These are phyloP conservation scores for Moesziomyces sp. DNA, from an alignment of 1,284 basidiomycete genomes.

Conservation along the genomic window DNA sequence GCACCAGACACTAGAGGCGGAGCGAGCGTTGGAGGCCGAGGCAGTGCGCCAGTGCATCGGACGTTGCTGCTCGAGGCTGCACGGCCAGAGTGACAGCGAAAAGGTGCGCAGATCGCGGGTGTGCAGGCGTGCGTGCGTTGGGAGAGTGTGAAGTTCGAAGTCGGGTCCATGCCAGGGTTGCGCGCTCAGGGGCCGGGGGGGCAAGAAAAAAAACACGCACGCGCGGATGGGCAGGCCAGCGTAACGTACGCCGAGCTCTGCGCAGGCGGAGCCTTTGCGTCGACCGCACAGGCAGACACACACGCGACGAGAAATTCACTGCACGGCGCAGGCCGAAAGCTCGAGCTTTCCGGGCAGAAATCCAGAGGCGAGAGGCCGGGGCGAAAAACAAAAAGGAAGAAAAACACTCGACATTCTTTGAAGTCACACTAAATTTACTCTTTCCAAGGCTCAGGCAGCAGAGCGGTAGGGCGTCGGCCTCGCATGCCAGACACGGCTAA, in stretches of 20 bases:
- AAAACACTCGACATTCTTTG: background rate
- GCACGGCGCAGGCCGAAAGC: background rate
- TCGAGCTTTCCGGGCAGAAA: background rate
- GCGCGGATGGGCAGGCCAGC: background rate
- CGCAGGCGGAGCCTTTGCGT: background rate
- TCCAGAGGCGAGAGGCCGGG: too few species aligned
- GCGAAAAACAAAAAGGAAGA: too few species aligned
- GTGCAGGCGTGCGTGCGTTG: background rate
- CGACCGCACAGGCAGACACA: background rate
- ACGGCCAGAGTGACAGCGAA: background rate
- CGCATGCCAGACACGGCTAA: background rate
- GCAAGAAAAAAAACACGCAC: background rate
- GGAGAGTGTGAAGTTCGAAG: background rate
- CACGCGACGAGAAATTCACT: background rate
- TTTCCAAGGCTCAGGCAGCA: too few species aligned
- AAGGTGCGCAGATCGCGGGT: background rate
- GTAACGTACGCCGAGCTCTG: background rate
- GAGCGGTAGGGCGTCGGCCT: background rate
- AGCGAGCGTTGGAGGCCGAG: background rate
- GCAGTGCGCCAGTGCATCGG: background rate
- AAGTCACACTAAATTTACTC: background rate
- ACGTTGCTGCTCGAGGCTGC: background rate
- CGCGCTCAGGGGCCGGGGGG: background rate
- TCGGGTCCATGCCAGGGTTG: background rate
- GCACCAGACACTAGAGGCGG: background rate